These are phyloP conservation scores for Bryoerythrophyllum caledonicum DNA, from an alignment of 225 moss, liverwort and hornwort species.

Conservation along the genomic window DNA sequence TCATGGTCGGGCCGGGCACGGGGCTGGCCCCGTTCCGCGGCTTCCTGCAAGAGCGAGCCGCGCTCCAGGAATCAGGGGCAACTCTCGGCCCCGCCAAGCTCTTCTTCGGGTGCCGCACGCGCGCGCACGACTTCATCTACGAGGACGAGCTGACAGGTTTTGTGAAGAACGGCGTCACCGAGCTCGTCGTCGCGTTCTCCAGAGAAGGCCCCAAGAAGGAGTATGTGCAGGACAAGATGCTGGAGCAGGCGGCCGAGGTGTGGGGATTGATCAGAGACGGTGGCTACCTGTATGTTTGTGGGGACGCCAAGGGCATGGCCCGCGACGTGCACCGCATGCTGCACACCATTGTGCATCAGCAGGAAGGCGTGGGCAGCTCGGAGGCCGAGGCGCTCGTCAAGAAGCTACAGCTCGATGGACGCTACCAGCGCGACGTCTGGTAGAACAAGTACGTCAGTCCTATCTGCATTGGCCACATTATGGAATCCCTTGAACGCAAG, in stretches of 20 bases:
- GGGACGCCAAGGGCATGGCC: constrained; percentile 97
- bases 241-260: constrained; percentile 59
- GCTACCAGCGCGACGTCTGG: constrained; percentile 92
- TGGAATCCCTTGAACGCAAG: constrained; percentile 17
- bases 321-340: constrained; percentile 81
- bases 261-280: constrained; percentile 65
- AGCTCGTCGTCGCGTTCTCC: constrained; percentile 75
- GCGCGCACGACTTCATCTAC: constrained; percentile 83
- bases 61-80: constrained; percentile 50
- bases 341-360: constrained; percentile 72
- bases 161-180: constrained; percentile 54
- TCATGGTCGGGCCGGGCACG: constrained; percentile 92
- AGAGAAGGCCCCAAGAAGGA: constrained; percentile 76
- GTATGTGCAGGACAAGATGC: constrained; percentile 88
- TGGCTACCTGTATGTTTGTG: constrained; percentile 88
- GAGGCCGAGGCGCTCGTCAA: constrained; percentile 81
- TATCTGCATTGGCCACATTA: too few relatives aligned
- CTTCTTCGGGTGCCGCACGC: constrained; percentile 90
- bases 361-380: constrained; percentile 61
- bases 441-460: constrained; percentile 34
- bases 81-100: constrained; percentile 74
- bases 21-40: constrained; percentile 95
- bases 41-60: constrained; percentile 85
- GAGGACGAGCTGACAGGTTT: constrained; percentile 64
- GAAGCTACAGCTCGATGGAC: constrained; percentile 77